phyloP scores from a whole-genome alignment of 1,284 basidiomycete genomes.

The Thelephora terrestris region DNA sequence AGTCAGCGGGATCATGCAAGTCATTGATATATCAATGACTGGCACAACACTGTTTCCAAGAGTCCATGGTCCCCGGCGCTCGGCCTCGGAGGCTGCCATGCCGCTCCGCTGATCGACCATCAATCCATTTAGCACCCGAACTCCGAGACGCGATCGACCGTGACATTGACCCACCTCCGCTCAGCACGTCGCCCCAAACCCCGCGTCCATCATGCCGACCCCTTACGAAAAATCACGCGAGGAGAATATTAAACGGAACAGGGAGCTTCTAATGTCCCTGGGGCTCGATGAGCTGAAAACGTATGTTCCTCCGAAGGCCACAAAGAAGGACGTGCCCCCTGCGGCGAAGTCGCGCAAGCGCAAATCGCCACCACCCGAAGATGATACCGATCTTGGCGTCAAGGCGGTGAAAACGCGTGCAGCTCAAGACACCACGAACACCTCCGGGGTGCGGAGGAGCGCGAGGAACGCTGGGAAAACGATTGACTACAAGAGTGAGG shows the following conservation, averaged over 20 bases:
- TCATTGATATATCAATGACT: too few relatives aligned
- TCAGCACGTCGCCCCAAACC: too few relatives aligned
- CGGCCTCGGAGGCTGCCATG: too few relatives aligned
- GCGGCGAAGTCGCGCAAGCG: conserved; percentile 20
- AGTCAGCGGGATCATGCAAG: too few relatives aligned
- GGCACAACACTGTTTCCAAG: too few relatives aligned
- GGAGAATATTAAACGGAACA: conserved; percentile 42
- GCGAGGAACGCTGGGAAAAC: conserved; percentile 48
- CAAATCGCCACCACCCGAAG: conserved; percentile 16
- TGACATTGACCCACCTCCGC: too few relatives aligned
- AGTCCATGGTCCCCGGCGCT: too few relatives aligned
- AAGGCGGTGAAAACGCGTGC: conserved; percentile 10
- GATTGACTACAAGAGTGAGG: conserved; percentile 39
- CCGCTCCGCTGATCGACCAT: too few relatives aligned
- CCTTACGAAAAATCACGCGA: conserved; percentile 25
- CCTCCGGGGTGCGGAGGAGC: conserved; percentile 44
- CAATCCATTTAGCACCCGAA: too few relatives aligned
- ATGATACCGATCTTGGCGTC: conserved; percentile 11
- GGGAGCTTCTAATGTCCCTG: conserved; percentile 29
- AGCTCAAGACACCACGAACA: conserved; percentile 5
- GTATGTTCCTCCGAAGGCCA: conserved; percentile 36
- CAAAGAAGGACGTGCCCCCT: conserved; percentile 21
- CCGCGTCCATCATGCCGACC: not conserved
- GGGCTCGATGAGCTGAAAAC: conserved; percentile 25
- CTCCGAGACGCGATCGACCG: too few relatives aligned